Base-by-base conservation (phyloP, 73 alveolate species). In the Paramecium bursaria region DNA sequence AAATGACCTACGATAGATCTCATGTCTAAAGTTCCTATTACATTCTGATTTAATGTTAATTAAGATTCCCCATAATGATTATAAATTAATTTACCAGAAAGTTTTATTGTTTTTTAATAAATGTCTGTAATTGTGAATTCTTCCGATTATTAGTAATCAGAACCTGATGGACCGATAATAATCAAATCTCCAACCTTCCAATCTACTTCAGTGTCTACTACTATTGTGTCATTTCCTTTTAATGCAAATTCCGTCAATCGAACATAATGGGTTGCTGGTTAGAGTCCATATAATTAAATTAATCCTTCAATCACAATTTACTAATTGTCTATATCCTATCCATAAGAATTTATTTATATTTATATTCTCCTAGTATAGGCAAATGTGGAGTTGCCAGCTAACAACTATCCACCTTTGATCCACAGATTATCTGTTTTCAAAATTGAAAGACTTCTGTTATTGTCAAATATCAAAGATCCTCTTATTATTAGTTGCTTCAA, bases 101-200 rank as follows among this genome's bases (percentile, higher is more conserved):
- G 54, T 19, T 80, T 79, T 4, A 79, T 42, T 3, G 53, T 31
- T 13, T 57, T 48, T 23, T 82, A 80, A 54, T 46, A 17, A 54
- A 79, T 17, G 0, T 61, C 47, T 3, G 89, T 61, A 39, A 79
- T 79, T 5, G 89, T 14, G 27, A 29, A 49, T 19, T 79, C 44
- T 10, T 79, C 89, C 46, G 48, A 30, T 35, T 79, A 39, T 22
- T 61, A 54, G 13, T 61, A 74, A 44, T 79, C 89, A 22, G 57
- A 30, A 10, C 76, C 67, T 19, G 89, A 53, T 21, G 89, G 89
- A 4, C 85, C 89, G 11, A 79, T 21, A 49, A 73, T 82, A 0
- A 79, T 79, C 46, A 19, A 54, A 39, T 79, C 89, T 13, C 89
- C 89, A 35, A 79, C 85, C n/a, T 60, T 46, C 89, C 89, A 79